Conservation (phyloP, 768 basidiomycete species). For the Leucosporidium yakuticum region DNA sequence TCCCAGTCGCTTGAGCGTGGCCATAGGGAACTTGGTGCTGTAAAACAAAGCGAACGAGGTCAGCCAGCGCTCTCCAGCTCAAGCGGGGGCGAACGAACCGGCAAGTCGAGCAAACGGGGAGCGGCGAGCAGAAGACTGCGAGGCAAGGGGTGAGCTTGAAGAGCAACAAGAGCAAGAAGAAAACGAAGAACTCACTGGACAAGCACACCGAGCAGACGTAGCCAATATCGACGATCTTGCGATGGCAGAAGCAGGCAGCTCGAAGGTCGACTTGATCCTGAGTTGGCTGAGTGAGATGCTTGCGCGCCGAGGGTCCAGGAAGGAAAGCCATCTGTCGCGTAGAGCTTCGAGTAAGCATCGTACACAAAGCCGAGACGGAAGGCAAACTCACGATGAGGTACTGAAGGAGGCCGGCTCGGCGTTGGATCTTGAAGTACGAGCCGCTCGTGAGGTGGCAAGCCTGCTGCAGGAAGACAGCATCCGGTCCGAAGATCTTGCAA, state of each 20-base stretch:
- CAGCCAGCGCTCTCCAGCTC: not conserved
- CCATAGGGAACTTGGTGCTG: conserved; percentile 92
- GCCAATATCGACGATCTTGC: conserved; percentile 89
- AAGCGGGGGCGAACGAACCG: conserved; percentile 53
- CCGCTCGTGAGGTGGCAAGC: conserved; percentile 93
- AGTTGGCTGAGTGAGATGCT: conserved; percentile 72
- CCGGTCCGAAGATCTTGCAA: conserved; percentile 74
- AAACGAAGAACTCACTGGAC: conserved; percentile 50
- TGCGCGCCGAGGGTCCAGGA: conserved; percentile 63
- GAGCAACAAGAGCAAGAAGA: not conserved
- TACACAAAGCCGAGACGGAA: not conserved
- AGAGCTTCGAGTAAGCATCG: not conserved
- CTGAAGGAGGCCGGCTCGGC: conserved; percentile 80
- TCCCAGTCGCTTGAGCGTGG: conserved; percentile 64
- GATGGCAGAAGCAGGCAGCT: conserved; percentile 98
- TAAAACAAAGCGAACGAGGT: not conserved
- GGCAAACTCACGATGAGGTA: conserved; percentile 63
- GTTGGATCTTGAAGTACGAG: conserved; percentile 77
- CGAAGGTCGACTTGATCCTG: conserved; percentile 95
- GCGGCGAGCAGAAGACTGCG: conserved; percentile 85
- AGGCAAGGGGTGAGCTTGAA: not conserved
- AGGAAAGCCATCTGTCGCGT: conserved; percentile 74
- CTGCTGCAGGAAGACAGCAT: conserved; percentile 94
- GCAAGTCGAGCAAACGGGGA: conserved; percentile 90
- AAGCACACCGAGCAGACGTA: conserved; percentile 99